phyloP scores from a whole-genome alignment of 495 filamentous ascomycete species.

The Tuber microsphaerosporum region DNA sequence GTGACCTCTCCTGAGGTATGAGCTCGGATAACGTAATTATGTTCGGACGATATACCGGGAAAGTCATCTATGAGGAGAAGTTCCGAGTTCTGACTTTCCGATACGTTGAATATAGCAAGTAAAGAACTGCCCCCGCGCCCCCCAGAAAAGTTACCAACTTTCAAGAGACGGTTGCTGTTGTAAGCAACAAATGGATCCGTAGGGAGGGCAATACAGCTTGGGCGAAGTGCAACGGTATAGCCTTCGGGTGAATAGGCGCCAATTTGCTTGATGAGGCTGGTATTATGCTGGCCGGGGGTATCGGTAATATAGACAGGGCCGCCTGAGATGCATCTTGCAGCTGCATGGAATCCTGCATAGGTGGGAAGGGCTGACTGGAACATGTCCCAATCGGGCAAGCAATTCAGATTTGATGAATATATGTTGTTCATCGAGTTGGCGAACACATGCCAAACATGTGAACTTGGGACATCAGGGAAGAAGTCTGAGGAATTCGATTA shows the following conservation, averaged over 20 bases:
- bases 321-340: constrained; percentile 79
- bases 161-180: constrained; percentile 62
- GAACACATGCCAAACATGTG: constrained; percentile 91
- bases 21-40: constrained; percentile 62
- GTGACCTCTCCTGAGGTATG: constrained; percentile 63
- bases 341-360: constrained; percentile 76
- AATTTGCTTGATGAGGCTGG: constrained; percentile 69
- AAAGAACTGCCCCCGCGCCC: constrained; percentile 24
- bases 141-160: constrained; percentile 59
- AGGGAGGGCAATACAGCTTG: constrained; percentile 25
- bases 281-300: constrained; percentile 68
- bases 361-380: constrained; percentile 75
- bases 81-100: constrained; percentile 52
- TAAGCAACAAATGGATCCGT: constrained; percentile 67
- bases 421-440: constrained; percentile 88
- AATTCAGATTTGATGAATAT: constrained; percentile 64
- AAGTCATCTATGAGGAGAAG: constrained; percentile 65
- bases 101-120: constrained; percentile 78
- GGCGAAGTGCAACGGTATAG: constrained; percentile 28
- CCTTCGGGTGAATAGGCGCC: constrained; percentile 28
- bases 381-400: constrained; percentile 92
- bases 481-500: constrained; percentile 50
- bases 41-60: constrained; percentile 53
- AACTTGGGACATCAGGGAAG: constrained; percentile 68
- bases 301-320: constrained; percentile 94